Evolutionary conservation across 768 basidiomycete genomes (phyloP).

Genomic region (Kwoniella newhampshirensis): DNA sequence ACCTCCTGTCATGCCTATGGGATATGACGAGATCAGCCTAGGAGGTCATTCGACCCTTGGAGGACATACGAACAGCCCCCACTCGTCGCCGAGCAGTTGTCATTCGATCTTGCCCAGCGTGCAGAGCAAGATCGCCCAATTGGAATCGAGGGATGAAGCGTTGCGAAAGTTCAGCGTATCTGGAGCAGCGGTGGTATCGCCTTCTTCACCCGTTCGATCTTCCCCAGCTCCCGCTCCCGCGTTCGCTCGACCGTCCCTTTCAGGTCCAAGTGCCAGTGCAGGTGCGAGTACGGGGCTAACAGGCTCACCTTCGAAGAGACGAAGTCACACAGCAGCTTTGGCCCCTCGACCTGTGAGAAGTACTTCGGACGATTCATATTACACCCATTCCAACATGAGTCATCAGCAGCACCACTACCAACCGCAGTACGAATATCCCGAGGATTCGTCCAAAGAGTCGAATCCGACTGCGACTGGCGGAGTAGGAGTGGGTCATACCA

Average conservation of each 20-base stretch:
- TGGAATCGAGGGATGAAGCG: slow-evolving; percentile 49
- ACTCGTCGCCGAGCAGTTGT: slow-evolving; percentile 12
- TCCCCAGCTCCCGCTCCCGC: neutral
- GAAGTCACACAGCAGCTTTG: slow-evolving; percentile 39
- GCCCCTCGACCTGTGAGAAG: slow-evolving; percentile 26
- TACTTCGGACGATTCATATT: slow-evolving; percentile 22
- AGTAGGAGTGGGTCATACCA: slow-evolving; percentile 14
- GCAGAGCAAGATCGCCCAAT: slow-evolving; percentile 44
- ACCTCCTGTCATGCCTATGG: slow-evolving; percentile 1
- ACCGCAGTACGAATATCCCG: neutral
- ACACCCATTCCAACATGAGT: neutral
- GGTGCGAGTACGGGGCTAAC: too few relatives aligned
- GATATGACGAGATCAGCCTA: slow-evolving; percentile 6
- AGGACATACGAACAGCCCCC: too few relatives aligned
- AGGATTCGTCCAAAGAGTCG: neutral
- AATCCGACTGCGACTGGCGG: neutral
- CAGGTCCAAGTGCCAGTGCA: neutral
- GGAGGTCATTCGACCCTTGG: neutral
- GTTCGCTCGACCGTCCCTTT: too few relatives aligned
- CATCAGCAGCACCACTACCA: neutral
- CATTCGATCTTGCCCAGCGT: slow-evolving; percentile 45
- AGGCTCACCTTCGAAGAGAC: slow-evolving; percentile 11
- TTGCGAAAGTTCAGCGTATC: slow-evolving; percentile 44
- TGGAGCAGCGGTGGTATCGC: slow-evolving; percentile 1
- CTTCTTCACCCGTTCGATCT: slow-evolving; percentile 2